Evolutionary conservation across 1,284 basidiomycete species (phyloP).

Genomic region (Sporisorium exsertum): DNA sequence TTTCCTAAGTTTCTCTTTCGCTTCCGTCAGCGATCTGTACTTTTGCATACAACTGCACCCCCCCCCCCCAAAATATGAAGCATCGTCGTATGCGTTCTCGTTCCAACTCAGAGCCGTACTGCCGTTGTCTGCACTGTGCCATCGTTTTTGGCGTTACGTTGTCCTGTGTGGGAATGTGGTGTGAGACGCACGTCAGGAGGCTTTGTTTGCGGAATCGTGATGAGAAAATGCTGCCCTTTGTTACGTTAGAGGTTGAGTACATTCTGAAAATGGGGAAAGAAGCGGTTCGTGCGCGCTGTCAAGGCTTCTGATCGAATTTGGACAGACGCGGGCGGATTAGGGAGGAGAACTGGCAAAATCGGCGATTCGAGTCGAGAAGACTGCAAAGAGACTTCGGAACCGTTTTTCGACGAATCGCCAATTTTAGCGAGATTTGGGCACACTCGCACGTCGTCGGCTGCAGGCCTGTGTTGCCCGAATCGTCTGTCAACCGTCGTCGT

Average conservation of each 20-base stretch:
- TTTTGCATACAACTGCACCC: constrained; percentile 36
- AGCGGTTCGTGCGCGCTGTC: neutral
- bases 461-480: too few relatives aligned
- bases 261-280: neutral
- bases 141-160: too few relatives aligned
- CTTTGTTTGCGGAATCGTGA: too few relatives aligned
- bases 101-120: constrained; percentile 16
- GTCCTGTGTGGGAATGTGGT: too few relatives aligned
- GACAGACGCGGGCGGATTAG: neutral
- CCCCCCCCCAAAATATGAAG: constrained; percentile 39
- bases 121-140: too few relatives aligned
- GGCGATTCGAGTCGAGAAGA: neutral
- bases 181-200: too few relatives aligned
- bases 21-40: constrained; percentile 23
- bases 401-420: neutral
- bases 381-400: neutral
- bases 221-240: too few relatives aligned
- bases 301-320: neutral
- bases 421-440: neutral
- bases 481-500: neutral
- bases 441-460: neutral
- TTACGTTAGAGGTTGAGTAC: too few relatives aligned
- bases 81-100: constrained; percentile 42
- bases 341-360: neutral
- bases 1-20: constrained; percentile 11